Evolutionary conservation across 2,329 filamentous ascomycete species (phyloP), one percentile per base, ranked within the genome.

Genomic region (Paracorniculantispora psalliotae): DNA sequence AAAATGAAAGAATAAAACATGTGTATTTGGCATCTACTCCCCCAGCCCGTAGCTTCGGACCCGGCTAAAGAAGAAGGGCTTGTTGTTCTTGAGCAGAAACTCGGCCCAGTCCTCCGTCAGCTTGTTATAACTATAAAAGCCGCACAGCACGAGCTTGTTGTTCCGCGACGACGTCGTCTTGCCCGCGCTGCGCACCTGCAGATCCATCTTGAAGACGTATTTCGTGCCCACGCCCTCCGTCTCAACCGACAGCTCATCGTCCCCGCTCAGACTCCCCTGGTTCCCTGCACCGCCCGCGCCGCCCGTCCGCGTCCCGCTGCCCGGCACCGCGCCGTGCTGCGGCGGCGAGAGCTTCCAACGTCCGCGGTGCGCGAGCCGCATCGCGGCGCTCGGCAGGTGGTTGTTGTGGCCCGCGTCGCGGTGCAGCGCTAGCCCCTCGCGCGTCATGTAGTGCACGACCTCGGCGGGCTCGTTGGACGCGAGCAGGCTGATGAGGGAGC

Each of bases 71-170:
- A 86, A 84, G 67, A 83, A 89, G 0, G 85, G 79, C 71, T 85
- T 87, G 59, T 86, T 79, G 64, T 88, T 83, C 70, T 80, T 82
- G 41, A 86, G 72, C 15, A 74, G 72, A 73, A 97, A 97, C 74
- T 90, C 88, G 4, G 81, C 90, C 89, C 90, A 94, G 73, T 97
- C 92, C 70, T 96, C 92, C 8, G 91, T 96, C 67, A 96, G 73
- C 65, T 84, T 83, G 70, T 97, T 96, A 70, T 96, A 93, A 75
- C 88, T 93, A 84, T 91, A 96, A 70, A 92, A 97, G 1, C 89
- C 88, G 67, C 89, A 88, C 93, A 94, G 99, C 0, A 79, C 76
- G 53, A 99, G 75, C 74, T 96, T 96, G 62, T 93, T 97, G 68
- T 96, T 96, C 69, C 86, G 85, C 0, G 86, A 78, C 1, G 78